Evolutionary conservation across 1,284 basidiomycete species (phyloP).

Genomic region (Takashimella tepidaria): DNA sequence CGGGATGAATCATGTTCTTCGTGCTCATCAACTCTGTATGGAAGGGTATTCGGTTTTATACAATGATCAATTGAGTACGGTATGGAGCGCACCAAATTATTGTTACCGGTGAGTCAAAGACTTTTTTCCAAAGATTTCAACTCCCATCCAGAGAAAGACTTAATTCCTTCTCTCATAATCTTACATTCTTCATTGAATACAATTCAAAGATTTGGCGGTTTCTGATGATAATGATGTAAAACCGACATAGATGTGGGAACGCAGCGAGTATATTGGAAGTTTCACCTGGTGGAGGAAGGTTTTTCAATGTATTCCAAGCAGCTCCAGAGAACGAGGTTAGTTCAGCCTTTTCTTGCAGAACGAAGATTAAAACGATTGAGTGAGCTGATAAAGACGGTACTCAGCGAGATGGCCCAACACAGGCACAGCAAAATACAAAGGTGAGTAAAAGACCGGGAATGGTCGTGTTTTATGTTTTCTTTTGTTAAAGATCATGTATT

Average conservation of each 20-base stretch:
- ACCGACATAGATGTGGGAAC: slow-evolving; percentile 90
- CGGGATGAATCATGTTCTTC: slow-evolving; percentile 93
- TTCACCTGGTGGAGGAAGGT: slow-evolving; percentile 79
- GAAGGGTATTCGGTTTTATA: slow-evolving; percentile 95
- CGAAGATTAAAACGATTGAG: too few species aligned
- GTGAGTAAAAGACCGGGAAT: too few species aligned
- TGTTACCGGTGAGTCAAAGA: slow-evolving; percentile 54
- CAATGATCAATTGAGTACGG: slow-evolving; percentile 90
- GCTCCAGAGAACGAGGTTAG: slow-evolving; percentile 83
- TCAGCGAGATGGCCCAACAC: slow-evolving; percentile 44
- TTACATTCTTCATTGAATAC: too few species aligned
- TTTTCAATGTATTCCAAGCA: slow-evolving; percentile 95
- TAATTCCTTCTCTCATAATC: slow-evolving; percentile 10
- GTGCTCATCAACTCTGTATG: slow-evolving; percentile 99
- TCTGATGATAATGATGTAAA: too few species aligned
- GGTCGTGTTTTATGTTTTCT: too few species aligned
- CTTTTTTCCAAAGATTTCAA: too few species aligned
- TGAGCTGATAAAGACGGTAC: too few species aligned
- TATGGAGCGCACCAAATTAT: slow-evolving; percentile 99
- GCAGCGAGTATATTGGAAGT: slow-evolving; percentile 95
- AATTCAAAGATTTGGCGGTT: too few species aligned
- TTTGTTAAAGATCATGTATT: too few species aligned
- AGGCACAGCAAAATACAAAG: slow-evolving; percentile 38
- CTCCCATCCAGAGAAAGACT: background rate
- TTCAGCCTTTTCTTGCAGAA: background rate